Percentiles rank a stretch among this genome's conserved stretches.
Evolutionary conservation across 2,329 filamentous ascomycete species (phyloP).

Genomic region (Tolypocladium ovalisporum): DNA sequence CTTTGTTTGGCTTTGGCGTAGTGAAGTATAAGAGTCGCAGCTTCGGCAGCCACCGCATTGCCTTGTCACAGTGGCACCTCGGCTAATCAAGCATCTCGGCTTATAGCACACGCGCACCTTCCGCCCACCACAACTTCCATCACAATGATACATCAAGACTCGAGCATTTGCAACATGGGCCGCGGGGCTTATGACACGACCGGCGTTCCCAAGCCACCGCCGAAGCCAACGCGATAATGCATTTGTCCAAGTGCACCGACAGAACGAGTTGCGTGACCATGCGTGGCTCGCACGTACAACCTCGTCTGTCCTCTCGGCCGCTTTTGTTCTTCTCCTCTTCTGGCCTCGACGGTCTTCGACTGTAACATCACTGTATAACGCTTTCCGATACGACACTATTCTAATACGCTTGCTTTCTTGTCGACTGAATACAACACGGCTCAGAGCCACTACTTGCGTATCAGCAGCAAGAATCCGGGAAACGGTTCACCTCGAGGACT

Average conservation of each 20-base stretch:
- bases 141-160: slow-evolving; percentile 25
- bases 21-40: background rate
- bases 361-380: slow-evolving; percentile 14
- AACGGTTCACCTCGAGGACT: slow-evolving; percentile 6
- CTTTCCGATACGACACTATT: slow-evolving; percentile 9
- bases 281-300: background rate
- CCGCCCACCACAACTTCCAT: slow-evolving; percentile 4
- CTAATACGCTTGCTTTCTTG: slow-evolving; percentile 17
- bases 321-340: slow-evolving; percentile 9
- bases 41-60: background rate
- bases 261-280: background rate
- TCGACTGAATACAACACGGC: slow-evolving; percentile 23
- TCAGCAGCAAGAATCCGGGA: slow-evolving; percentile 21
- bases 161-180: slow-evolving; percentile 32
- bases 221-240: slow-evolving; percentile 27
- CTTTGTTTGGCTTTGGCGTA: background rate
- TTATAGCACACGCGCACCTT: slow-evolving; percentile 1
- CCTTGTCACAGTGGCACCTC: background rate
- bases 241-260: background rate
- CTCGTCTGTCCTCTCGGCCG: background rate
- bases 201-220: slow-evolving; percentile 35
- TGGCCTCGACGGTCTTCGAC: slow-evolving; percentile 9
- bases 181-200: slow-evolving; percentile 42
- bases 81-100: slow-evolving; percentile 1
- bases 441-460: slow-evolving; percentile 26